Conservation (phyloP, 768 basidiomycete genomes). For the Suillus bovinus region DNA sequence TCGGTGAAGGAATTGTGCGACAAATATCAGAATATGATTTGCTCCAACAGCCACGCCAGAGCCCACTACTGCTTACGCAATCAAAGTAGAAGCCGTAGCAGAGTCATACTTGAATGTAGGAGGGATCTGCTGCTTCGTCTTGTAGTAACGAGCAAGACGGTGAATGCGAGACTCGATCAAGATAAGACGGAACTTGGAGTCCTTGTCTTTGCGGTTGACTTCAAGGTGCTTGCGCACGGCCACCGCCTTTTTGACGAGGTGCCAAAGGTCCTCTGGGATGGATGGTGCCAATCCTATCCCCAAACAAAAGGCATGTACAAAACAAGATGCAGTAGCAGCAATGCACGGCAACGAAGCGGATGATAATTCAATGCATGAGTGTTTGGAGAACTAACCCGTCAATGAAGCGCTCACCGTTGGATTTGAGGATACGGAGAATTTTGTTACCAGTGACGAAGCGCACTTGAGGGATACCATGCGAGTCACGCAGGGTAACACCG, state of each 20-base stretch:
- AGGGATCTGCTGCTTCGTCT: constrained; percentile 95
- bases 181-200: constrained; percentile 96
- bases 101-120: constrained; percentile 99
- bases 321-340: constrained; percentile 6
- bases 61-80: constrained; percentile 52
- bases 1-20: background rate
- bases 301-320: constrained; percentile 47
- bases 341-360: constrained; percentile 6
- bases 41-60: background rate
- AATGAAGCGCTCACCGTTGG: constrained; percentile 65
- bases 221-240: constrained; percentile 98
- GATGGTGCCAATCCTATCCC: constrained; percentile 90
- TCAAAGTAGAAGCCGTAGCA: constrained; percentile 88
- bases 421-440: constrained; percentile 97
- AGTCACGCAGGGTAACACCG: constrained; percentile 97
- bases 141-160: constrained; percentile 97
- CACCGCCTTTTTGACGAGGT: constrained; percentile 99
- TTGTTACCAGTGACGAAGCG: constrained; percentile 99
- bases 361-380: constrained; percentile 27
- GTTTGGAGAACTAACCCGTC: background rate
- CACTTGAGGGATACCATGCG: constrained; percentile 97
- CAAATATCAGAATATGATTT: background rate
- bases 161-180: constrained; percentile 99
- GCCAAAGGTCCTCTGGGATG: constrained; percentile 99
- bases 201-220: constrained; percentile 98